These are phyloP conservation scores for Basidiobolus meristosporus DNA, from an alignment of 371 early-diverging fungal genomes.

Conservation along the genomic window DNA sequence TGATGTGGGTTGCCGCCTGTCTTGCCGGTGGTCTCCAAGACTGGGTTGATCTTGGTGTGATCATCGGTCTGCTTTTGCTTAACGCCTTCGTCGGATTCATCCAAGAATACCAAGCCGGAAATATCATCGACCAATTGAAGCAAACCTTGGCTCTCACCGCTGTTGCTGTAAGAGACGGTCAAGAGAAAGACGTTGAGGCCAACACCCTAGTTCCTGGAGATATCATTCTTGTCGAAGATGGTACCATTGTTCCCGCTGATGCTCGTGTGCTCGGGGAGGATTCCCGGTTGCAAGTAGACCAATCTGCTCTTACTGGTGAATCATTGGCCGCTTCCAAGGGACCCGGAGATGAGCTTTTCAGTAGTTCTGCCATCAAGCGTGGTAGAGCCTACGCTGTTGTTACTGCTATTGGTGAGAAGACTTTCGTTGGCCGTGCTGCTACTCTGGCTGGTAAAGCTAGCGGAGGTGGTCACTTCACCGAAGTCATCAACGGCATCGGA, in stretches of 20 bases:
- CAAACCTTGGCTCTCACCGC: constrained; percentile 70
- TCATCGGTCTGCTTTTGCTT: constrained; percentile 55
- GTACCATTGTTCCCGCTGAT: constrained; percentile 91
- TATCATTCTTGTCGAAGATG: constrained; percentile 67
- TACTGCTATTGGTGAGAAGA: constrained; percentile 67
- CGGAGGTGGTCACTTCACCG: constrained; percentile 66
- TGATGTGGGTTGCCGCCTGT: constrained; percentile 28
- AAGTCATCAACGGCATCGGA: constrained; percentile 65
- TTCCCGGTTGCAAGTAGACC: constrained; percentile 73
- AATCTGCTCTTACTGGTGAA: constrained; percentile 82
- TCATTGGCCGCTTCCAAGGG: constrained; percentile 64
- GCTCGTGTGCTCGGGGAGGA: constrained; percentile 63
- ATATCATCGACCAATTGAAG: constrained; percentile 76
- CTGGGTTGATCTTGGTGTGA: constrained; percentile 70
- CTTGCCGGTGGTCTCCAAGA: constrained; percentile 33
- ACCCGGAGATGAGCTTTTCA: constrained; percentile 59
- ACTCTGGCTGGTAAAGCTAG: constrained; percentile 64
- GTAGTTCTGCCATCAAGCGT: constrained; percentile 61
- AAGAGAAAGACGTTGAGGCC: constrained; percentile 57
- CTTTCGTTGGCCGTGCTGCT: constrained; percentile 87
- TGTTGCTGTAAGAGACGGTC: constrained; percentile 55
- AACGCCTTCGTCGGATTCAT: constrained; percentile 80
- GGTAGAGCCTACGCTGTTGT: constrained; percentile 75
- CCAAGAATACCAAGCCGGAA: constrained; percentile 79
- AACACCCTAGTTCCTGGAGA: constrained; percentile 66